phyloP scores from a whole-genome alignment of 1,284 basidiomycete species.

The Trametes sp. region DNA sequence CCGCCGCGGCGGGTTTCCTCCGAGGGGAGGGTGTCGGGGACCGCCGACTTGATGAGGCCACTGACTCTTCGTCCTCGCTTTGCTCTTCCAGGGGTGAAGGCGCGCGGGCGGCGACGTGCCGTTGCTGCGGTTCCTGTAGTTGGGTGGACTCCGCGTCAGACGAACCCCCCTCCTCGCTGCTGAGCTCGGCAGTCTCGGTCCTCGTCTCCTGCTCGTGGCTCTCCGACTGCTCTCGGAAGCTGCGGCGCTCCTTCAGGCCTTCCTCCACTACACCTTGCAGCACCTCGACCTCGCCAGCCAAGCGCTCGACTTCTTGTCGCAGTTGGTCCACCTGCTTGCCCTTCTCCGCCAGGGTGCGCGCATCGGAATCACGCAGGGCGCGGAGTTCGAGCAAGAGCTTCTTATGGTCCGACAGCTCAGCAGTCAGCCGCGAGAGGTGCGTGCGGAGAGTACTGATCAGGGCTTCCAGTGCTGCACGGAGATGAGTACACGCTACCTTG shows the following conservation, averaged over 20 bases:
- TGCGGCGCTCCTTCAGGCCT: constrained; percentile 74
- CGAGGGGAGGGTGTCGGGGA: constrained; percentile 40
- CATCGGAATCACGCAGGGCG: constrained; percentile 67
- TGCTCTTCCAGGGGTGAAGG: constrained; percentile 37
- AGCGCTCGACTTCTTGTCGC: constrained; percentile 73
- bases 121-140: constrained; percentile 32
- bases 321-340: constrained; percentile 67
- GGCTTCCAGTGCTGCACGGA: constrained; percentile 73
- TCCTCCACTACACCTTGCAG: constrained; percentile 86
- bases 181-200: constrained; percentile 15
- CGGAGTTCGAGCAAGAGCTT: constrained; percentile 71
- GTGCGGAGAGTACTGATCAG: constrained; percentile 74
- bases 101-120: constrained; percentile 2
- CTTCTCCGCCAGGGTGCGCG: constrained; percentile 64
- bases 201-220: constrained; percentile 22
- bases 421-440: constrained; percentile 79
- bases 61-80: constrained; percentile 36
- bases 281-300: constrained; percentile 83
- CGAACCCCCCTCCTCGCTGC: constrained; percentile 29
- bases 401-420: constrained; percentile 79
- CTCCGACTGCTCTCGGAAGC: constrained; percentile 41
- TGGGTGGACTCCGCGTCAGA: constrained; percentile 5
- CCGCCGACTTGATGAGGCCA: constrained; percentile 27
- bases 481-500: constrained; percentile 15
- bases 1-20: constrained; percentile 23